Evolutionary conservation across 2,329 filamentous ascomycete species (phyloP).

Genomic region (Claviceps digitariae): DNA sequence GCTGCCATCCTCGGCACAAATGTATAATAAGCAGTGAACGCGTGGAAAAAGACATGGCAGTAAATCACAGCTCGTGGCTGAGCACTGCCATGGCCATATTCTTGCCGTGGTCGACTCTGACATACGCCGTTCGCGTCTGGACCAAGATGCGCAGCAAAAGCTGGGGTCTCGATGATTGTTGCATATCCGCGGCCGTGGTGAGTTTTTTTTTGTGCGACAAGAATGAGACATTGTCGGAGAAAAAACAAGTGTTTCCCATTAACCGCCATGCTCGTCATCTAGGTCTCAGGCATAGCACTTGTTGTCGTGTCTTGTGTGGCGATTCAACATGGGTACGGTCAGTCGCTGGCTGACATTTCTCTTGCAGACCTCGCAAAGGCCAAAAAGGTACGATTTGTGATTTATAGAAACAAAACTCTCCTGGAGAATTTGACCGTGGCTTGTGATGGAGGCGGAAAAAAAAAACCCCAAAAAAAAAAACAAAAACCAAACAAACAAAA

Average conservation of each 20-base stretch:
- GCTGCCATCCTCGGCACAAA: background rate
- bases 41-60: constrained; percentile 3
- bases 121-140: constrained; percentile 6
- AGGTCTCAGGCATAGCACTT: background rate
- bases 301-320: background rate
- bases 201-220: background rate
- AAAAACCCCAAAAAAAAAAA: background rate
- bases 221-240: background rate
- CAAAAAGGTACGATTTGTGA: background rate
- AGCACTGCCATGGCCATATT: constrained; percentile 7
- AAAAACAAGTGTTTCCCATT: background rate
- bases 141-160: constrained; percentile 7
- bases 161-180: constrained; percentile 7
- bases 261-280: background rate
- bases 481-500: no score
- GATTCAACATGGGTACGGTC: constrained; percentile 2
- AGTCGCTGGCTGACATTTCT: background rate
- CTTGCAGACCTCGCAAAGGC: background rate
- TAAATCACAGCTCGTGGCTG: constrained; percentile 6
- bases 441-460: background rate
- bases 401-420: no score
- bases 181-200: constrained; percentile 5
- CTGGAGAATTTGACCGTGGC: background rate
- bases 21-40: background rate
- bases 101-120: constrained; percentile 6